Percentiles rank a stretch among this genome's conserved stretches.
phyloP scores from a whole-genome alignment of 2,329 filamentous ascomycete genomes.

The Cladosporium sp. region DNA sequence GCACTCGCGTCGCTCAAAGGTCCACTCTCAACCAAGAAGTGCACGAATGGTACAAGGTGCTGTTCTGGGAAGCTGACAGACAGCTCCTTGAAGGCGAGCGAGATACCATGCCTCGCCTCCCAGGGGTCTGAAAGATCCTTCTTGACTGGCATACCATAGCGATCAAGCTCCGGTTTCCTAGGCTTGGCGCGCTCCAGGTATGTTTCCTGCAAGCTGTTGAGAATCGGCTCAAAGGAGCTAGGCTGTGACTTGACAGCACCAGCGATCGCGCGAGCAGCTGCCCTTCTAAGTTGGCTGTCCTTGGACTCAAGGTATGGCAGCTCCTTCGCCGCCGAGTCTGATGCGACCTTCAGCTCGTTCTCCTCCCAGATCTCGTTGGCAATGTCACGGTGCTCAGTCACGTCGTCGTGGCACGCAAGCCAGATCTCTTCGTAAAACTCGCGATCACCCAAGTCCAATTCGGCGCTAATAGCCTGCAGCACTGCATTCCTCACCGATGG shows the following conservation, averaged over 20 bases:
- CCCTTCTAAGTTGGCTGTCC: constrained; percentile 76
- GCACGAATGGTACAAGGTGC: constrained; percentile 72
- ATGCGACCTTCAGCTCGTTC: constrained; percentile 69
- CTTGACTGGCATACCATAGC: constrained; percentile 92
- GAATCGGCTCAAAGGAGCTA: constrained; percentile 56
- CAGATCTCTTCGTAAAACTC: constrained; percentile 87
- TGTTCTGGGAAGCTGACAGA: constrained; percentile 63
- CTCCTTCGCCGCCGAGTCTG: constrained; percentile 58
- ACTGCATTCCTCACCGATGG: constrained; percentile 76
- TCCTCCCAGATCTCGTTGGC: constrained; percentile 93
- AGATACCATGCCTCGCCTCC: constrained; percentile 87
- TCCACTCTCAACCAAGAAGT: constrained; percentile 79
- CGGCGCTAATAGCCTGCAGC: constrained; percentile 82
- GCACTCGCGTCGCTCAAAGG: constrained; percentile 79
- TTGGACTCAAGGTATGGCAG: constrained; percentile 74
- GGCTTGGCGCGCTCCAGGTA: constrained; percentile 81
- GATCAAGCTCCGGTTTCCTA: constrained; percentile 76
- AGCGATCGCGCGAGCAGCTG: constrained; percentile 76
- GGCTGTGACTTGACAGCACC: constrained; percentile 64
- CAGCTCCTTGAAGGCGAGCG: constrained; percentile 79
- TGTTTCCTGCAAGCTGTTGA: constrained; percentile 62
- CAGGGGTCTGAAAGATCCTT: constrained; percentile 83
- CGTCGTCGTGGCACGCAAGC: constrained; percentile 87
- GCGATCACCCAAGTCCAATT: constrained; percentile 85
- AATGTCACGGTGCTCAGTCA: constrained; percentile 78